A percentile compares a stretch with the other conserved stretches of the same genome.
phyloP scores from a whole-genome alignment of 805 yeast species.

The Cyberlindnera saturnus region DNA sequence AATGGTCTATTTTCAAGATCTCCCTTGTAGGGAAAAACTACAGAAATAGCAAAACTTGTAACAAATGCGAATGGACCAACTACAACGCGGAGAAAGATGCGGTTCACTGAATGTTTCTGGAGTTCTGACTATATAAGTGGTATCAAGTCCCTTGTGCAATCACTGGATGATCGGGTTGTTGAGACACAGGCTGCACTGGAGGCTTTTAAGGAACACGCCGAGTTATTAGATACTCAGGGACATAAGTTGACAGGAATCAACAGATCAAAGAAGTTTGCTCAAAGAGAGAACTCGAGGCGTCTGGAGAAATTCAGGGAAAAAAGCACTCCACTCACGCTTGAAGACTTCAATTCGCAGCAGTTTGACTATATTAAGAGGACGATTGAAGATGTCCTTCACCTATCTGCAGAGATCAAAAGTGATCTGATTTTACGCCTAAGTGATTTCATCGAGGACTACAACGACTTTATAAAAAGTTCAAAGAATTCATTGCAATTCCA shows the following conservation, averaged over 20 bases:
- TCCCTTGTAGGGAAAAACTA: no score
- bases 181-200: conserved; percentile 12
- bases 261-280: no score
- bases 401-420: conserved; percentile 9
- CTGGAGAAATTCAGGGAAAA: no score
- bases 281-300: no score
- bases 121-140: conserved; percentile 27
- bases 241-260: conserved; percentile 7
- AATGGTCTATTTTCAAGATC: no score
- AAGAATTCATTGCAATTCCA: conserved; percentile 7
- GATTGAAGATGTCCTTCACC: conserved; percentile 2
- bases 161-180: conserved; percentile 16
- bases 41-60: no score
- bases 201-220: conserved; percentile 16
- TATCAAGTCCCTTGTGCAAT: conserved; percentile 16
- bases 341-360: conserved; percentile 3
- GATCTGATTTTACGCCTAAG: conserved; percentile 11
- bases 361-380: conserved; percentile 3
- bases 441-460: conserved; percentile 21
- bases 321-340: no score
- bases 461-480: conserved; percentile 6
- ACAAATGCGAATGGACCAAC: no score
- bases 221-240: conserved; percentile 13
- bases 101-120: conserved; percentile 23
- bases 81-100: conserved; percentile 1